phyloP scores from a whole-genome alignment of 257 asterid genomes.

The Solanum megistacrolobum region DNA sequence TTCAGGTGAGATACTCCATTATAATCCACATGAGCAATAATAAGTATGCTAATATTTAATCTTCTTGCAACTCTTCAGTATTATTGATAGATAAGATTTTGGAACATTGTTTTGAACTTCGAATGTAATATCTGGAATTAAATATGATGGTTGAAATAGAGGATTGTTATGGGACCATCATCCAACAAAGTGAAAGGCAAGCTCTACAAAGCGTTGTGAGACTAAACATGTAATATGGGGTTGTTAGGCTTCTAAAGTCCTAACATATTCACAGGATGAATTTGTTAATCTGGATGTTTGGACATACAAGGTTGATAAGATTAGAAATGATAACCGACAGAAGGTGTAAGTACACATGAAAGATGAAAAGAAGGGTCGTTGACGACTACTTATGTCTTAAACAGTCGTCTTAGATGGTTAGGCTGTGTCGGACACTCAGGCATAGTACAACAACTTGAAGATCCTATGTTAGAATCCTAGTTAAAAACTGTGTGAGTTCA shows the following conservation, averaged over 20 bases:
- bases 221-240: background rate
- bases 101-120: background rate
- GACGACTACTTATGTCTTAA: background rate
- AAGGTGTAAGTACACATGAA: background rate
- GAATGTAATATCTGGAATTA: background rate
- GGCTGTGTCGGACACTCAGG: background rate
- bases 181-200: background rate
- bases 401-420: background rate
- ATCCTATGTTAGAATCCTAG: background rate
- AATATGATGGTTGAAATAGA: background rate
- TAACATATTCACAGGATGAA: background rate
- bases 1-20: slow-evolving; percentile 35
- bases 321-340: background rate
- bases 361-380: background rate
- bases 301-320: background rate
- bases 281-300: background rate
- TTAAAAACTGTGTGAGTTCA: background rate
- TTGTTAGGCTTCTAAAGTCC: background rate
- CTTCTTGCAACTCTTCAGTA: background rate
- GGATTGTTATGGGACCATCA: background rate
- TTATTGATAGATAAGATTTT: background rate
- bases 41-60: background rate
- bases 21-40: background rate
- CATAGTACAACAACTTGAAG: background rate
- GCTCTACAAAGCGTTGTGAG: background rate